Percentiles rank a stretch among this genome's conserved stretches.
Conservation (phyloP, 441 rosid genomes). For the Erodium texanum region DNA sequence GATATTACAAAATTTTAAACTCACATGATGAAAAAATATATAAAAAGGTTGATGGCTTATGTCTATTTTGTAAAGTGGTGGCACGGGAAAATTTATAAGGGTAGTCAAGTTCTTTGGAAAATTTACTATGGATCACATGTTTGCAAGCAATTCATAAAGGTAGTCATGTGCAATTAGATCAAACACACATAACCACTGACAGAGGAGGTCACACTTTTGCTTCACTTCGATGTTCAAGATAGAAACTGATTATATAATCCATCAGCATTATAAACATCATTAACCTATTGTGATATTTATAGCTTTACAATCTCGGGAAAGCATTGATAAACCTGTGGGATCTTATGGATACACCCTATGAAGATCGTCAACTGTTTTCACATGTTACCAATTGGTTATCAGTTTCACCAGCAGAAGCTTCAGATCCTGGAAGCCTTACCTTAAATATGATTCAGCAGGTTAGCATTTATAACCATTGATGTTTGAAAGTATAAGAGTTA, state of each 20-base stretch:
- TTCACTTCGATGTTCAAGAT: too few species aligned
- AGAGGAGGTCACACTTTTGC: too few species aligned
- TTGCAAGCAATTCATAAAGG: too few species aligned
- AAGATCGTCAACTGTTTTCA: slow-evolving; percentile 52
- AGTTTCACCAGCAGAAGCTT: slow-evolving; percentile 49
- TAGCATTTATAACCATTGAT: slow-evolving; percentile 18
- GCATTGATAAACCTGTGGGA: slow-evolving; percentile 70
- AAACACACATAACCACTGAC: too few species aligned
- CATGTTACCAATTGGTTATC: slow-evolving; percentile 47
- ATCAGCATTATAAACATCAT: slow-evolving; percentile 13
- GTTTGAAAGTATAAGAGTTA: slow-evolving; percentile 13
- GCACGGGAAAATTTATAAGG: too few species aligned
- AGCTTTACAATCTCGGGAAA: slow-evolving; percentile 81
- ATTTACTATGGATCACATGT: too few species aligned
- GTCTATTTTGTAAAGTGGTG: too few species aligned
- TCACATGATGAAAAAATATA: too few species aligned
- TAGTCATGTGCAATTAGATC: too few species aligned
- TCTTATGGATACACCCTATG: slow-evolving; percentile 68
- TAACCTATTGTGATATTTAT: slow-evolving; percentile 24
- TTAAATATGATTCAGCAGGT: slow-evolving; percentile 72
- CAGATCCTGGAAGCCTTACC: slow-evolving; percentile 74
- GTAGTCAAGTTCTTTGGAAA: neutral
- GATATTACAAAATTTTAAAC: too few species aligned
- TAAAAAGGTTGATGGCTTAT: too few species aligned
- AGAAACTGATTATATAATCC: too few species aligned